Evolutionary conservation across 192 early-diverging fungal genomes (phyloP), one percentile per base, ranked within the genome.

Genomic region (Podochytrium sp.): DNA sequence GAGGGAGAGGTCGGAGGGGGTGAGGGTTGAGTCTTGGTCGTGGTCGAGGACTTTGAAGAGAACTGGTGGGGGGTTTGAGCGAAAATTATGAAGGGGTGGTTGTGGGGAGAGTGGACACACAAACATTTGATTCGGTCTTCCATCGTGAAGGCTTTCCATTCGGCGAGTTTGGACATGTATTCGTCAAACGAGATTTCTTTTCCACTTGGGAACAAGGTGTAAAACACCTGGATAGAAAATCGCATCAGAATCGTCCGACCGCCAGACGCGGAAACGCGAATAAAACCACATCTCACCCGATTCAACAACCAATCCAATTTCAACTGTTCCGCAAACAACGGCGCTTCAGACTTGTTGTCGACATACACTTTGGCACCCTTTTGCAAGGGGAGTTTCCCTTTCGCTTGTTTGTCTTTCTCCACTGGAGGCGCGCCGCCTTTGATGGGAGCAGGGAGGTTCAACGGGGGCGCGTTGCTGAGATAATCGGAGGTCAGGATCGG

Each of bases 41-140:
- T 75, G 57, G 42, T 75, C 74, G 14, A 75, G 37, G 20, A 75
- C 32, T 20, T 20, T 75, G 64, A 75, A 75, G 16, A 65, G 18
- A 41, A 74, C 73, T 74, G 39, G 29, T 35, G n/a, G 10, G 40
- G 47, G n/a, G 10, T 70, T n/a, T n/a, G n/a, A n/a, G n/a, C n/a
- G 30, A 71, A 61, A 29, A 20, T 32, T 14, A 25, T 18, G 38
- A 38, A 29, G 40, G 0, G 37, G 61, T 16, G 60, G 40, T 29
- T 18, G 10, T 18, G 27, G 18, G 2, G 27, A 35, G 27, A 29
- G 61, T 2, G 7, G 1, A 29, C 16, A 30, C n/a, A 55, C 12
- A 58, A 16, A 67, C 62, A 67, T 59, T 41, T 14, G 1, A 75
- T 40, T 10, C 64, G 49, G 7, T 75, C 65, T 35, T 56, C 40